Conservation (phyloP, 1,284 basidiomycete genomes). For the Cystobasidium slooffiae region DNA sequence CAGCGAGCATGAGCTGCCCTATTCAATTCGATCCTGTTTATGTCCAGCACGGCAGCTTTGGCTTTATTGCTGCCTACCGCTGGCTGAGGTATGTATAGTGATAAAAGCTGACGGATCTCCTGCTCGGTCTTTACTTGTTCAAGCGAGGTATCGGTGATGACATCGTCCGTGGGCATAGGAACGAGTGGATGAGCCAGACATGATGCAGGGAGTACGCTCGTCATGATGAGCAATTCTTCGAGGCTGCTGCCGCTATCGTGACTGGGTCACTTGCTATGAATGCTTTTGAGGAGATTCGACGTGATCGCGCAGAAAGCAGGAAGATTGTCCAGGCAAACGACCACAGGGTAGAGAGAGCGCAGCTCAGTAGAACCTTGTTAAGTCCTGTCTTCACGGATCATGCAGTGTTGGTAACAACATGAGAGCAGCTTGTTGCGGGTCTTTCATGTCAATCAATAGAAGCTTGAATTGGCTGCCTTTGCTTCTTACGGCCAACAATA, state of each 20-base stretch:
- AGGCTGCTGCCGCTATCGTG: neutral
- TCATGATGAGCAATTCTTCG: neutral
- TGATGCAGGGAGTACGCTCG: neutral
- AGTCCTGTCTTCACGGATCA: too few species aligned
- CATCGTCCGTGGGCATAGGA: slow-evolving; percentile 58
- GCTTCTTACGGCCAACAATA: slow-evolving; percentile 15
- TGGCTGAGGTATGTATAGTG: slow-evolving; percentile 49
- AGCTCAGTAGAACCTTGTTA: too few species aligned
- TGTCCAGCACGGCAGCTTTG: slow-evolving; percentile 35
- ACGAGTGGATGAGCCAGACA: slow-evolving; percentile 18
- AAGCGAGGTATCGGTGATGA: slow-evolving; percentile 67
- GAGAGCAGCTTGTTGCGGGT: too few species aligned
- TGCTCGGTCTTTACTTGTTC: slow-evolving; percentile 72
- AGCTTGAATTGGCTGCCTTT: neutral
- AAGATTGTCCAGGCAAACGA: too few species aligned
- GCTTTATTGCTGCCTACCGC: neutral
- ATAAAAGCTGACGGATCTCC: slow-evolving; percentile 63
- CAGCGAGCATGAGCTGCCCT: slow-evolving; percentile 70
- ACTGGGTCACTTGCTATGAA: neutral
- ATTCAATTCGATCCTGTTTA: slow-evolving; percentile 58
- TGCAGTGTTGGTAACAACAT: too few species aligned
- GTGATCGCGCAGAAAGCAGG: slow-evolving; percentile 5
- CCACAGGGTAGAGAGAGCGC: too few species aligned
- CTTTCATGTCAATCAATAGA: neutral
- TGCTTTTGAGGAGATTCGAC: neutral